Evolutionary conservation across 139 green algal genomes (phyloP), one percentile per base, ranked within the genome.

Genomic region (Chlorella sp.): DNA sequence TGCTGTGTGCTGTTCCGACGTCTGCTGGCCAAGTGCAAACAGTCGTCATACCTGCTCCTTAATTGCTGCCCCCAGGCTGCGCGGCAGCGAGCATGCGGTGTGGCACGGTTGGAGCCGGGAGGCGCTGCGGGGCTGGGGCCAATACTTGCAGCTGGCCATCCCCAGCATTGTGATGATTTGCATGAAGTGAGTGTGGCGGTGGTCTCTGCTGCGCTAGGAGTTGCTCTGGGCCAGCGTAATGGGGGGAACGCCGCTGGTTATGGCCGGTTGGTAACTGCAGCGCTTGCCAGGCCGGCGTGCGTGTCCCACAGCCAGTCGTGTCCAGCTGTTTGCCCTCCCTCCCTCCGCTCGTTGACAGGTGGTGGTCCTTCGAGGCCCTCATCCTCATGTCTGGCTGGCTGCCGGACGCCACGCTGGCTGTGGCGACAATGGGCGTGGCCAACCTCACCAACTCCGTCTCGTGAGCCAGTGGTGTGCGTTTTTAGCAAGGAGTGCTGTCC

Each of bases 81-180:
- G 32, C 34, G 76, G 76, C 46, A 40, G 30, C 17, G 38, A 72
- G 54, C n/a, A 72, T 8, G 26, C 38, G 13, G 28, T 64, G 16
- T 82, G 76, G 76, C 58, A 73, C 13, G 76, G 76, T 38, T 82
- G 76, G 76, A 82, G 76, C 76, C 38, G 54, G 13, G 76, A 64
- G 0, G 58, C 58, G 20, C n/a, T 83, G 24, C 40, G 43, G 40
- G 77, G 60, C 34, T 83, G 77, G 77, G 60, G 77, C 4, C 28
- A 60, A 28, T 83, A 83, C 77, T 20, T 74, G 20, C 13, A 19
- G 0, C 62, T 83, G 41, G 77, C 77, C 20, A 43, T 83, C 30
- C 77, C 60, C 60, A 46, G 28, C 24, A 64, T 83, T 11, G 30
- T 83, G 30, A 83, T 83, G 77, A 83, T 83, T 19, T 83, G 77